These are phyloP conservation scores for Syzygium aqueum DNA, from an alignment of 345 rosid genomes.

Conservation along the genomic window DNA sequence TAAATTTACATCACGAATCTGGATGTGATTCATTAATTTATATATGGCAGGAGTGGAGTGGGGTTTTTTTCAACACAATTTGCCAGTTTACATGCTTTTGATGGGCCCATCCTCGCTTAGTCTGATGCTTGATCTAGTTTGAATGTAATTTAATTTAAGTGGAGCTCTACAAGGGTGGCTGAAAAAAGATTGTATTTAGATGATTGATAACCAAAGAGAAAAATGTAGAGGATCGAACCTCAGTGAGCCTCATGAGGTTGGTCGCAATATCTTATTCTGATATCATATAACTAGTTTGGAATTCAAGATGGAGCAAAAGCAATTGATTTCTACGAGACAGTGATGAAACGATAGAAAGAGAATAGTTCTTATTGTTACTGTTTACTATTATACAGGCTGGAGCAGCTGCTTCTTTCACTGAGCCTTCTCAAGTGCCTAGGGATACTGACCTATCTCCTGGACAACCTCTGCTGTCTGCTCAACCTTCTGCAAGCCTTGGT, in stretches of 20 bases:
- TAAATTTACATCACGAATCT: not conserved
- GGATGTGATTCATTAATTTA: not conserved
- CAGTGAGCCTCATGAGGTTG: not conserved
- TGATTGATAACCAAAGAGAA: not conserved
- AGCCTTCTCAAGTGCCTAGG: slow-evolving; percentile 52
- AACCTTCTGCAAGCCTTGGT: slow-evolving; percentile 70
- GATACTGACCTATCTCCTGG: slow-evolving; percentile 90
- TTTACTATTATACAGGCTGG: slow-evolving; percentile 28
- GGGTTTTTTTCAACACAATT: not conserved
- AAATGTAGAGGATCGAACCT: not conserved
- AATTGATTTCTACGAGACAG: not conserved
- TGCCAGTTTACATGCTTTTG: not conserved
- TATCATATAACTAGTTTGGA: not conserved
- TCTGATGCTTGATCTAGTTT: not conserved
- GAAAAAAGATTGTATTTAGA: not conserved
- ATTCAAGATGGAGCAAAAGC: not conserved
- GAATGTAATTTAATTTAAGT: not conserved
- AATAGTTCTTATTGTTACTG: not conserved
- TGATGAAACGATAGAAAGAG: not conserved
- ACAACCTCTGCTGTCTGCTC: slow-evolving; percentile 69
- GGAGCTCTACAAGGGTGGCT: not conserved
- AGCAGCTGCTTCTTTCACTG: slow-evolving; percentile 55
- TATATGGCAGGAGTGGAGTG: not conserved
- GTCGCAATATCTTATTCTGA: not conserved
- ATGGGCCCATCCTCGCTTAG: not conserved